Conservation (phyloP, 345 rosid species). For the Bruguiera gymnorhiza region DNA sequence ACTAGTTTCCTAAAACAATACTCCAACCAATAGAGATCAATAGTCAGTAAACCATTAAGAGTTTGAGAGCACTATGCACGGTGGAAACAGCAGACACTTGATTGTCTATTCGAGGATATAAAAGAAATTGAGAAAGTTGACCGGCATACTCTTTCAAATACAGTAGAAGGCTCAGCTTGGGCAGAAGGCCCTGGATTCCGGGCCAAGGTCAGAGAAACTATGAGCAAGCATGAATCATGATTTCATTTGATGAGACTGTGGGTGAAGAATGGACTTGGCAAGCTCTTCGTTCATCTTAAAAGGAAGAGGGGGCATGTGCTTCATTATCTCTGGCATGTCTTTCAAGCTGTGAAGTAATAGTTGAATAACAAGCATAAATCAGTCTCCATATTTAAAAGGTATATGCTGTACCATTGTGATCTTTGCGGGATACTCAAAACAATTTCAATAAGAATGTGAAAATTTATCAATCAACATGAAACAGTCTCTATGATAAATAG, state of each 20-base stretch:
- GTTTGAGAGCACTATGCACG: slow-evolving; percentile 2
- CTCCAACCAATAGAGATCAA: slow-evolving; percentile 1
- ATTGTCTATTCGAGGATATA: slow-evolving; percentile 6
- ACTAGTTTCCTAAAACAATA: not conserved
- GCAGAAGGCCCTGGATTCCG: slow-evolving; percentile 3
- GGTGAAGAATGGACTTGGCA: slow-evolving; percentile 57
- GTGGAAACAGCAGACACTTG: slow-evolving; percentile 5
- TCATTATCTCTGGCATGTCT: slow-evolving; percentile 80
- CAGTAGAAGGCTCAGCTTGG: not conserved
- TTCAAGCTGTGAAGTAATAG: slow-evolving; percentile 53
- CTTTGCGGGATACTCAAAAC: not conserved
- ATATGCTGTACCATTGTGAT: not conserved
- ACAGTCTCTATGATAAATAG: too few relatives aligned
- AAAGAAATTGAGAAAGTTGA: not conserved
- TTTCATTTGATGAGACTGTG: slow-evolving; percentile 46
- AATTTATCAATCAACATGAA: too few relatives aligned
- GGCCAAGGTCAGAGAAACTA: slow-evolving; percentile 26
- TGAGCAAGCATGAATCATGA: slow-evolving; percentile 30
- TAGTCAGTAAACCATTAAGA: slow-evolving; percentile 9
- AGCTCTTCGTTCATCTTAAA: slow-evolving; percentile 74
- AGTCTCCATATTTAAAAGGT: not conserved
- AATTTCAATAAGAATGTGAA: not conserved
- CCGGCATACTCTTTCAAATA: slow-evolving; percentile 8
- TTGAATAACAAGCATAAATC: slow-evolving; percentile 18
- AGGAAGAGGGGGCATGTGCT: slow-evolving; percentile 86